A percentile compares a stretch with the other conserved stretches of the same genome.
Conservation (phyloP, 345 rosid genomes). For the Hibiscus syriacus region DNA sequence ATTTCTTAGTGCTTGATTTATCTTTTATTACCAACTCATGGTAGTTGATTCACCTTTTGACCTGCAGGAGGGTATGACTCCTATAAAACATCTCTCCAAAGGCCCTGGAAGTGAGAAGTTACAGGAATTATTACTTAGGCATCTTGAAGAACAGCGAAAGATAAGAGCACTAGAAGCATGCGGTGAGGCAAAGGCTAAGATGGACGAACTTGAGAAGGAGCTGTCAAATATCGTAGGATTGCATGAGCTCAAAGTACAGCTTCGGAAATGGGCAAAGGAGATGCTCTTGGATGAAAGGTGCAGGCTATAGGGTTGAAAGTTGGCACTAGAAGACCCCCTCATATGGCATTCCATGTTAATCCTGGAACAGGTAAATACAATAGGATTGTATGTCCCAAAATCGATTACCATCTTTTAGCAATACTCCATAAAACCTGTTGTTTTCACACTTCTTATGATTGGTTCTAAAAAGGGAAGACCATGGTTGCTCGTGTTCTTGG, state of each 20-base stretch:
- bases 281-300: constrained; percentile 99
- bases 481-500: constrained; percentile 97
- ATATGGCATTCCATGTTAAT: constrained; percentile 96
- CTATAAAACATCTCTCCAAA: constrained; percentile 70
- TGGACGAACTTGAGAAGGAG: constrained; percentile 84
- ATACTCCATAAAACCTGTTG: too few relatives aligned
- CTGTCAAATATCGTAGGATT: constrained; percentile 64
- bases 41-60: constrained; percentile 10
- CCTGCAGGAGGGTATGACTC: constrained; percentile 87
- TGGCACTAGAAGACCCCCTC: constrained; percentile 83
- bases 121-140: constrained; percentile 44
- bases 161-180: constrained; percentile 75
- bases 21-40: not conserved
- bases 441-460: not conserved
- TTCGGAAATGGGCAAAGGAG: constrained; percentile 95
- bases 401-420: not conserved
- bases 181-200: constrained; percentile 66
- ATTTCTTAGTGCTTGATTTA: not conserved
- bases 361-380: constrained; percentile 80
- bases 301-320: constrained; percentile 80
- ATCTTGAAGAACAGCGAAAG: constrained; percentile 72
- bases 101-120: constrained; percentile 80
- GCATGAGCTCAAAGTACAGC: constrained; percentile 75
- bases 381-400: not conserved
- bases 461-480: constrained; percentile 63